Percentiles rank a stretch among this genome's conserved stretches.
These are phyloP conservation scores for Ganoderma lucidum DNA, from an alignment of 1,284 basidiomycete genomes.

Conservation along the genomic window DNA sequence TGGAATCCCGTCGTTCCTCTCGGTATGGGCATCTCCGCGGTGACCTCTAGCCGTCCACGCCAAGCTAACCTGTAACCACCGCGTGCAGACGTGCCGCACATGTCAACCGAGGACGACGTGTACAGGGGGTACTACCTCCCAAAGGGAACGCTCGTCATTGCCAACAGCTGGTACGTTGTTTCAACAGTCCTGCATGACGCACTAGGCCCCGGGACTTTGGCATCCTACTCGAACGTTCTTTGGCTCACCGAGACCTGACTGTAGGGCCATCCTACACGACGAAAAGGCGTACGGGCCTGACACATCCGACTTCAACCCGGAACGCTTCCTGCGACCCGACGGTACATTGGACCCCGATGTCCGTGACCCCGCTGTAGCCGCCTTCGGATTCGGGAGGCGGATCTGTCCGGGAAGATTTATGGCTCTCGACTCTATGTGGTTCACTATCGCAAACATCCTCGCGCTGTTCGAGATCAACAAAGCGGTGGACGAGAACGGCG, in stretches of 20 bases:
- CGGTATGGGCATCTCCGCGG: slow-evolving; percentile 16
- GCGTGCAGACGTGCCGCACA: slow-evolving; percentile 31
- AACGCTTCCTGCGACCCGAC: slow-evolving; percentile 35
- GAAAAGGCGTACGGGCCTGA: slow-evolving; percentile 31
- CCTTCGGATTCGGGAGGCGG: slow-evolving; percentile 37
- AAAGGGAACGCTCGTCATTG: slow-evolving; percentile 35
- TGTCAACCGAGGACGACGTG: slow-evolving; percentile 33
- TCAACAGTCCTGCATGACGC: not conserved
- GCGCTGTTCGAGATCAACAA: slow-evolving; percentile 30
- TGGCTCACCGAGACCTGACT: not conserved
- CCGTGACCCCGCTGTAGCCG: slow-evolving; percentile 34
- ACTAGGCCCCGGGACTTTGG: not conserved
- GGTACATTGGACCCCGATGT: slow-evolving; percentile 28
- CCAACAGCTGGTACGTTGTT: slow-evolving; percentile 32
- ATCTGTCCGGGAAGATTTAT: slow-evolving; percentile 36
- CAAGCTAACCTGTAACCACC: not conserved
- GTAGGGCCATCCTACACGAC: slow-evolving; percentile 38
- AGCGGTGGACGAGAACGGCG: slow-evolving; percentile 29
- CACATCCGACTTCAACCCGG: slow-evolving; percentile 35
- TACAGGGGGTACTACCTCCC: slow-evolving; percentile 37
- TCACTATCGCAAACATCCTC: slow-evolving; percentile 28
- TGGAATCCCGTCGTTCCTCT: slow-evolving; percentile 44
- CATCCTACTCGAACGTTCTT: not conserved
- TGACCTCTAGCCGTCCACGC: not conserved
- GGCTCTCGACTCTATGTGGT: slow-evolving; percentile 32